Evolutionary conservation across 176 grass and related monocot genomes (phyloP).

Genomic region (Luzula sylvatica): DNA sequence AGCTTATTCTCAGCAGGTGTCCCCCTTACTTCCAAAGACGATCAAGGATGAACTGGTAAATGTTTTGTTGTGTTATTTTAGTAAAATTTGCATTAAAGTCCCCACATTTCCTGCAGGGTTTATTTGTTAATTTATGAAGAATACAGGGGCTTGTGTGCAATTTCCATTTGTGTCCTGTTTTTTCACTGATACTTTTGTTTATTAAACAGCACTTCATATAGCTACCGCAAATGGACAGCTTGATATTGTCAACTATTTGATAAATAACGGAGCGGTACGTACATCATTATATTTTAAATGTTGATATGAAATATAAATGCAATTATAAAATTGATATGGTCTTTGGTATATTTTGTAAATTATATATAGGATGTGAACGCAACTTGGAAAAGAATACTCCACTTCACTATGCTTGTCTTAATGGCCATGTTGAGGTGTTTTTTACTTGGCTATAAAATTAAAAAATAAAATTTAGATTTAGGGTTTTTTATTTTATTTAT

Average conservation of each 20-base stretch:
- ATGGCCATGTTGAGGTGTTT: constrained; percentile 71
- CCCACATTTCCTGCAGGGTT: not conserved
- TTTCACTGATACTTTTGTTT: constrained; percentile 1
- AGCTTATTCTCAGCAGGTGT: constrained; percentile 55
- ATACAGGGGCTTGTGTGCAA: no score
- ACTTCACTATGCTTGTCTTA: constrained; percentile 88
- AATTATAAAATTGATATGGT: no score
- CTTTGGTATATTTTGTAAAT: no score
- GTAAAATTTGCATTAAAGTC: not conserved
- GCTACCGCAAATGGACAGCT: constrained; percentile 87
- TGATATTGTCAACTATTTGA: constrained; percentile 79
- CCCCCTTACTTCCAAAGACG: constrained; percentile 55
- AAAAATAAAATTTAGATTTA: not conserved
- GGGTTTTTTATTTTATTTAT: not conserved
- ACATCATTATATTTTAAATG: not conserved
- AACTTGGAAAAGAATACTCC: constrained; percentile 89
- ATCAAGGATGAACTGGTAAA: constrained; percentile 75
- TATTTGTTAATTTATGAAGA: constrained; percentile 9
- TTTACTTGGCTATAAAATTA: not conserved
- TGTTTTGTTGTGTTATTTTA: constrained; percentile 12
- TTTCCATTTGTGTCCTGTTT: not conserved
- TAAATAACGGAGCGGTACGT: constrained; percentile 75
- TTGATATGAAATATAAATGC: not conserved
- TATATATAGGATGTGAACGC: constrained; percentile 69
- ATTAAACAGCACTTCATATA: constrained; percentile 78